Base-by-base conservation (phyloP, 2,329 filamentous ascomycete species). In the Claviceps pusilla region DNA sequence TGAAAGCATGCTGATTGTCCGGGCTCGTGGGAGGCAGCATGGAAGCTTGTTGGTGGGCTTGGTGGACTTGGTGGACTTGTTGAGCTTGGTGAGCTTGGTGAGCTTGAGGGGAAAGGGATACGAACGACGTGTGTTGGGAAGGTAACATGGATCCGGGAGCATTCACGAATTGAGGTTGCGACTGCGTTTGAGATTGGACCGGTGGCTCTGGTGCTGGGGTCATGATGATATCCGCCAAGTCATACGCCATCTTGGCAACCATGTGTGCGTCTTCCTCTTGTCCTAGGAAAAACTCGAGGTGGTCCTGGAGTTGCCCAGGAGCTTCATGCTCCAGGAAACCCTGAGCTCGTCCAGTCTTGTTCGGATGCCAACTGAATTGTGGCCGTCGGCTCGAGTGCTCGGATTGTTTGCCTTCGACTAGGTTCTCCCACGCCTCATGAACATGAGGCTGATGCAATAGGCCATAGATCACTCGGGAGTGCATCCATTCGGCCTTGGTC, bases 391-490 rank as follows among this genome's bases (percentile, higher is more conserved):
- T 68, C 43, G 64, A 71, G 60, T 78, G 76, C 57, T 82, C 77
- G 19, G 77, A 73, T 57, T 83, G 76, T 60, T 79, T 75, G 56
- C 69, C 69, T 41, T 68, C 67, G 50, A 80, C 71, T 37, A 83
- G 66, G 0, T 73, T 71, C 57, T 81, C 79, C 82, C 82, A 85
- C 4, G 78, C 77, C 52, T 77, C 74, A 58, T 77, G 75, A 47
- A 84, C 76, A 39, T 77, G 73, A 1, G 80, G 76, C 62, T 86
- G 82, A 61, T 84, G 82, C n/a, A 86, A 69, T 11, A 85, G 69
- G 6, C 80, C 82, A 59, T 84, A 82, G 50, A 86, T 77, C 56
- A 85, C 81, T 48, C 82, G 80, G 2, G 80, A 83, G 62, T 84
- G 82, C 69, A 82, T 79, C 82, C 82, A 86, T 60, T 85, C 81